These are phyloP conservation scores for Moniliella sp. DNA, from an alignment of 1,284 basidiomycete genomes.

Conservation along the genomic window DNA sequence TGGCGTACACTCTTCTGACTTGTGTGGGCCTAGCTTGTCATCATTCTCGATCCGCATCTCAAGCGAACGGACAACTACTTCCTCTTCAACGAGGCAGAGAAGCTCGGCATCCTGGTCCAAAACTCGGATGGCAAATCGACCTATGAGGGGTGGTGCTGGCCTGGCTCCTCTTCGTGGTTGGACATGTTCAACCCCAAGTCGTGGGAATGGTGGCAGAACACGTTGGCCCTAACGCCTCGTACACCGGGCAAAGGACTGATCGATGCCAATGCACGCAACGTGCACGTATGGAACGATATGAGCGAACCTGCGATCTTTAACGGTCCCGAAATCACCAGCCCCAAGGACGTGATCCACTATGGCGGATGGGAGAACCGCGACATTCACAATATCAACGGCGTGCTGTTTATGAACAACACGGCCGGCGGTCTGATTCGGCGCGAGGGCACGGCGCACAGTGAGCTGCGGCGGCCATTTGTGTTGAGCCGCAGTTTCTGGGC, in stretches of 20 bases:
- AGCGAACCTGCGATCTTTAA: constrained; percentile 97
- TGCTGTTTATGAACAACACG: constrained; percentile 50
- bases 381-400: constrained; percentile 62
- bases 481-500: constrained; percentile 83
- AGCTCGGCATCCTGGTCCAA: constrained; percentile 61
- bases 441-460: constrained; percentile 35
- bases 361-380: constrained; percentile 95
- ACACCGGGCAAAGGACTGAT: constrained; percentile 14
- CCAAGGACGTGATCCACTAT: constrained; percentile 71
- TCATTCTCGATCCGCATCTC: constrained; percentile 87
- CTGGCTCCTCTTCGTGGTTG: constrained; percentile 78
- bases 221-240: constrained; percentile 9
- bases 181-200: constrained; percentile 81
- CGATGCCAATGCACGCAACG: constrained; percentile 37
- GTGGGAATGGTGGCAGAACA: constrained; percentile 63
- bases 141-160: constrained; percentile 97
- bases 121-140: constrained; percentile 48
- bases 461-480: constrained; percentile 51
- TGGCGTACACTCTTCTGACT: no score
- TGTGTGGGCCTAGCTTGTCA: constrained; percentile 52
- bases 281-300: constrained; percentile 97
- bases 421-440: constrained; percentile 59
- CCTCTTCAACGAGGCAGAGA: constrained; percentile 62
- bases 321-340: constrained; percentile 92
- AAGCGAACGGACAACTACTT: constrained; percentile 63